Evolutionary conservation across 2,329 filamentous ascomycete species (phyloP).

Genomic region (Podosphaera fusca): DNA sequence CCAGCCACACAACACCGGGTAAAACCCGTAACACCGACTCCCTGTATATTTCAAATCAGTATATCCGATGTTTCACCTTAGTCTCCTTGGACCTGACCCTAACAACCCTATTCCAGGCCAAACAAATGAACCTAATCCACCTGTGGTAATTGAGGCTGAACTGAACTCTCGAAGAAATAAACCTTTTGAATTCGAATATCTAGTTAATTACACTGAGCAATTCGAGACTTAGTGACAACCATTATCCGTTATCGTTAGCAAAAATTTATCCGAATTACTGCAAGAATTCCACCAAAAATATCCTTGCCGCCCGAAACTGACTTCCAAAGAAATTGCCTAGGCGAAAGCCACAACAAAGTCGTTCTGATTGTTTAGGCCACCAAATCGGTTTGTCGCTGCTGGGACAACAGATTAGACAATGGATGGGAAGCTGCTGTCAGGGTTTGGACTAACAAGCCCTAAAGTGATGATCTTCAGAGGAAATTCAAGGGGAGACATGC

Average conservation of each 20-base stretch:
- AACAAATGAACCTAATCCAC: too few relatives aligned
- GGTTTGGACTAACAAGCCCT: too few relatives aligned
- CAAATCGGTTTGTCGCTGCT: too few relatives aligned
- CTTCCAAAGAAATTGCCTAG: neutral
- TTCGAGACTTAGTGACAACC: neutral
- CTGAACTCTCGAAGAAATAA: neutral
- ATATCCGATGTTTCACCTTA: conserved; percentile 1
- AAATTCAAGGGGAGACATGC: too few relatives aligned
- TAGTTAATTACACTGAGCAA: neutral
- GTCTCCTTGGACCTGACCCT: conserved; percentile 1
- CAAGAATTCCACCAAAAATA: neutral
- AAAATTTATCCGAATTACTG: neutral
- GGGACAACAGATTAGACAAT: too few relatives aligned
- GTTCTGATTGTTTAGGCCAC: too few relatives aligned
- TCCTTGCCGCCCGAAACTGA: neutral
- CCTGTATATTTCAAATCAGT: conserved; percentile 1
- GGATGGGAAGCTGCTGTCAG: too few relatives aligned
- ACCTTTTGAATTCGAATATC: neutral
- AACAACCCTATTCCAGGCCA: neutral
- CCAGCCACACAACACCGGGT: too few relatives aligned
- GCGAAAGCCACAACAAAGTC: too few relatives aligned
- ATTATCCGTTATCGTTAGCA: neutral
- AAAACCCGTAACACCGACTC: neutral
- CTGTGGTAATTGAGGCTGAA: neutral
- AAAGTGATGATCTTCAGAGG: too few relatives aligned